These are phyloP conservation scores for Hirschfeldia incana DNA, from an alignment of 345 rosid genomes.

Conservation along the genomic window DNA sequence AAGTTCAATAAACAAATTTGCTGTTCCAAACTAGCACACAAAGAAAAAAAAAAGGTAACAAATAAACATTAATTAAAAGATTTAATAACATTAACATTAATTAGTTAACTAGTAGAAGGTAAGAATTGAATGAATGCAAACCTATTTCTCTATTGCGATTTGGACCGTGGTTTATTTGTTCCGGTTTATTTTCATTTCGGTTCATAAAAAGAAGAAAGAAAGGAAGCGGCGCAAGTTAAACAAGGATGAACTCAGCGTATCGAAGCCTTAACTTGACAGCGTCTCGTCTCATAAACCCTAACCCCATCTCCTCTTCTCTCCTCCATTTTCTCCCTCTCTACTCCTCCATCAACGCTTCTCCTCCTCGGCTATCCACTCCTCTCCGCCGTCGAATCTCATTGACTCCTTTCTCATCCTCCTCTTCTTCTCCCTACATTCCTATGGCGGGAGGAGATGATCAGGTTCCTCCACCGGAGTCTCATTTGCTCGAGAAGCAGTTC, in stretches of 20 bases:
- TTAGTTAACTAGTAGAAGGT: no score
- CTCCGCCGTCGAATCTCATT: conserved; percentile 6
- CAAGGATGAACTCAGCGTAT: conserved; percentile 49
- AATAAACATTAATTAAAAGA: no score
- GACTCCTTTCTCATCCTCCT: background rate
- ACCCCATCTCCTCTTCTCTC: conserved; percentile 31
- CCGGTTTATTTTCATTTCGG: background rate
- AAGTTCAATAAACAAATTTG: no score
- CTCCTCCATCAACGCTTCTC: conserved; percentile 14
- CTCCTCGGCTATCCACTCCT: conserved; percentile 20
- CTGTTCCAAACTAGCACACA: no score
- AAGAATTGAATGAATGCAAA: no score
- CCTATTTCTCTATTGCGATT: background rate
- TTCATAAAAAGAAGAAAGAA: conserved; percentile 1
- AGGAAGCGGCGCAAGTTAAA: background rate
- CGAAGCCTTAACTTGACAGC: conserved; percentile 45
- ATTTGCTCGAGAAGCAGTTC: conserved; percentile 72
- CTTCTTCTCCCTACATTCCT: conserved; percentile 28
- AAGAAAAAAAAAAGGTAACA: no score
- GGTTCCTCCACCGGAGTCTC: conserved; percentile 31
- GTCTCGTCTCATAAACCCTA: conserved; percentile 54
- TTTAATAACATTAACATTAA: no score
- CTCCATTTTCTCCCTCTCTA: conserved; percentile 32
- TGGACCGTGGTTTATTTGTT: background rate
- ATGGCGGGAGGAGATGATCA: conserved; percentile 56